A percentile compares a stretch with the other conserved stretches of the same genome.
phyloP scores from a whole-genome alignment of 768 basidiomycete genomes.

The Chiua virens region DNA sequence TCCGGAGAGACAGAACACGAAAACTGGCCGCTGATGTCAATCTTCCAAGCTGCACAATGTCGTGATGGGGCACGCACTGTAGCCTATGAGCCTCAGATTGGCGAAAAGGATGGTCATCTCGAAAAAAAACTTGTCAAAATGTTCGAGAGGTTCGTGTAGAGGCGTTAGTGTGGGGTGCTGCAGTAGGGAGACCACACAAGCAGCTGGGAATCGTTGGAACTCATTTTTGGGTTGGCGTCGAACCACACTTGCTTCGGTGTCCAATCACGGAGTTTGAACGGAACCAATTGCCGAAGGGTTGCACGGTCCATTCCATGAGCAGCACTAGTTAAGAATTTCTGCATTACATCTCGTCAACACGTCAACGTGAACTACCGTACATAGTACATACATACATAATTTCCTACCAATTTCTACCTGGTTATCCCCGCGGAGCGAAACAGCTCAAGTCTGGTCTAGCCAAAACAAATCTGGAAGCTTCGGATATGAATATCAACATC shows the following conservation, averaged over 20 bases:
- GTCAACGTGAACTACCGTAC: slow-evolving; percentile 14
- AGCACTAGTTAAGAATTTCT: too few relatives aligned
- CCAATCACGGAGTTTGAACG: slow-evolving; percentile 14
- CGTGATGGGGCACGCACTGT: slow-evolving; percentile 37
- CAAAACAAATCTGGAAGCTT: slow-evolving; percentile 2
- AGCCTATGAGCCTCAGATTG: slow-evolving; percentile 52
- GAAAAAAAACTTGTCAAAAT: neutral
- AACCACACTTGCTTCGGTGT: neutral
- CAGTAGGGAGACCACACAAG: neutral
- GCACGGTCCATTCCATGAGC: too few relatives aligned
- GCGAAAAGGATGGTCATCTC: slow-evolving; percentile 63
- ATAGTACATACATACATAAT: slow-evolving; percentile 16
- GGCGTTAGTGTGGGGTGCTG: slow-evolving; percentile 2
- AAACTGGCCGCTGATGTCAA: slow-evolving; percentile 34
- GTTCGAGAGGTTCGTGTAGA: slow-evolving; percentile 7
- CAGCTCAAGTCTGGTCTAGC: too few relatives aligned
- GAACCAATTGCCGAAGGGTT: too few relatives aligned
- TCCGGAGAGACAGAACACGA: slow-evolving; percentile 39
- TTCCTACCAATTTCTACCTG: too few relatives aligned
- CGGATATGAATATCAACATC: slow-evolving; percentile 7
- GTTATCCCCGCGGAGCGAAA: too few relatives aligned
- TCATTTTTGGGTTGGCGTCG: slow-evolving; percentile 15
- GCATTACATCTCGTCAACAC: slow-evolving; percentile 8
- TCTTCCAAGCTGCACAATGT: neutral
- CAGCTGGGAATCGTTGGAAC: slow-evolving; percentile 18